Conservation (phyloP, 306 rosid genomes). For the Pueraria montana region DNA sequence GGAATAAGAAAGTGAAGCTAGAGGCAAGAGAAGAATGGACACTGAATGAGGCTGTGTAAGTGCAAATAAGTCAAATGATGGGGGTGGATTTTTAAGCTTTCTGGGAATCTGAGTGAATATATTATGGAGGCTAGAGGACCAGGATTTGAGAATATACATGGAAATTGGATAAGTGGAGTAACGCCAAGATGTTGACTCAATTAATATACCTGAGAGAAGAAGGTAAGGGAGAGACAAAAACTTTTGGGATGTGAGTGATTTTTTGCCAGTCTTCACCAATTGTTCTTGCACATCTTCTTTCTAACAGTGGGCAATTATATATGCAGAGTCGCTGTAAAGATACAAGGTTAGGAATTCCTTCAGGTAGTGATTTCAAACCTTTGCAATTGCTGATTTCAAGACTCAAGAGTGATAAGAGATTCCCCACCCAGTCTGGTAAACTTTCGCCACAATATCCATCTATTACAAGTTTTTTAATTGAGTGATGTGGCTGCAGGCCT, state of each 20-base stretch:
- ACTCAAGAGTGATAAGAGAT: slow-evolving; percentile 17
- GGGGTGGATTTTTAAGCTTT: background rate
- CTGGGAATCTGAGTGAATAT: background rate
- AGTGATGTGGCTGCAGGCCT: slow-evolving; percentile 46
- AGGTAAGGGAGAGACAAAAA: too few species aligned
- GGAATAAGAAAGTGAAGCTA: background rate
- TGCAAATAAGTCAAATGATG: slow-evolving; percentile 1
- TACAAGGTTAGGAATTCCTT: slow-evolving; percentile 8
- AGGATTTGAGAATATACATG: background rate
- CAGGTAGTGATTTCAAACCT: slow-evolving; percentile 24
- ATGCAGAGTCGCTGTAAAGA: slow-evolving; percentile 17
- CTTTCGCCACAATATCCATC: slow-evolving; percentile 31
- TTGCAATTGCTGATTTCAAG: background rate
- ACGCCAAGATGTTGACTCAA: too few species aligned
- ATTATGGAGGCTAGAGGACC: background rate
- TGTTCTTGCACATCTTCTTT: too few species aligned
- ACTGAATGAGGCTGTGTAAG: background rate
- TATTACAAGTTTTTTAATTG: slow-evolving; percentile 14
- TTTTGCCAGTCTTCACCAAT: too few species aligned
- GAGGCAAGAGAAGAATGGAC: slow-evolving; percentile 4
- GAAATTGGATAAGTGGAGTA: too few species aligned
- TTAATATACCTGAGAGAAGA: too few species aligned
- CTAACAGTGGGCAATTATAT: slow-evolving; percentile 1
- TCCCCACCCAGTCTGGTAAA: slow-evolving; percentile 45
- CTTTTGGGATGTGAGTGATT: too few species aligned